These are phyloP conservation scores for Kluyveromyces aestuarii DNA, from an alignment of 805 yeast species.

Conservation along the genomic window DNA sequence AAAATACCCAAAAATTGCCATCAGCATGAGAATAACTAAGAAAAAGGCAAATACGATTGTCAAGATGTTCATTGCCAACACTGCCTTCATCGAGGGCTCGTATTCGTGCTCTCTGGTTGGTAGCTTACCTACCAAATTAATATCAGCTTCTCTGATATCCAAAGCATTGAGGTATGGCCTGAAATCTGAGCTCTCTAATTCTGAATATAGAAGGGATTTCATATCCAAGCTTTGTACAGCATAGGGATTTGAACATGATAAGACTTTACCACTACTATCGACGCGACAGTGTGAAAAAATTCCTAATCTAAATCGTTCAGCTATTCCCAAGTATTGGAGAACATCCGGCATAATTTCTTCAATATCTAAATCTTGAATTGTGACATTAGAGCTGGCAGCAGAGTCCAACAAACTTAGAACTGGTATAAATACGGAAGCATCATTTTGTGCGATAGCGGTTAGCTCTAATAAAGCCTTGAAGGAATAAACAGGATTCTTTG, in stretches of 20 bases:
- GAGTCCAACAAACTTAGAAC: slow-evolving; percentile 13
- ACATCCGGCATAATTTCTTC: slow-evolving; percentile 17
- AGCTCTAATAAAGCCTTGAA: slow-evolving; percentile 18
- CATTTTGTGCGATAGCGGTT: slow-evolving; percentile 16
- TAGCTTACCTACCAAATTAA: slow-evolving; percentile 24
- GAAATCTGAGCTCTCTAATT: slow-evolving; percentile 22
- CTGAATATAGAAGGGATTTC: slow-evolving; percentile 24
- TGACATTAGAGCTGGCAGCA: slow-evolving; percentile 8
- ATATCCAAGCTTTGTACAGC: slow-evolving; percentile 28
- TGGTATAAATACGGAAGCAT: slow-evolving; percentile 14
- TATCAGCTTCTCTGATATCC: slow-evolving; percentile 17
- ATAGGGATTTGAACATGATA: slow-evolving; percentile 19
- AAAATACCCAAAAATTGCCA: slow-evolving; percentile 5
- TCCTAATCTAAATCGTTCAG: slow-evolving; percentile 22
- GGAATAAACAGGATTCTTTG: slow-evolving; percentile 18
- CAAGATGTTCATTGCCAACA: slow-evolving; percentile 22
- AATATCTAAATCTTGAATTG: slow-evolving; percentile 15
- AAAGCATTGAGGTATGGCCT: slow-evolving; percentile 24
- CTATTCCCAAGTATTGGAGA: slow-evolving; percentile 19
- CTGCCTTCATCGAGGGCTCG: slow-evolving; percentile 26
- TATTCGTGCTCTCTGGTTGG: slow-evolving; percentile 22
- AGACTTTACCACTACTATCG: slow-evolving; percentile 12
- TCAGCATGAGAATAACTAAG: slow-evolving; percentile 8
- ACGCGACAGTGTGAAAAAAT: slow-evolving; percentile 25
- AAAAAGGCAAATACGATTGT: slow-evolving; percentile 18